Evolutionary conservation across 306 rosid genomes (phyloP), one percentile per base, ranked within the genome.

Genomic region (Prinsepia uniflora): DNA sequence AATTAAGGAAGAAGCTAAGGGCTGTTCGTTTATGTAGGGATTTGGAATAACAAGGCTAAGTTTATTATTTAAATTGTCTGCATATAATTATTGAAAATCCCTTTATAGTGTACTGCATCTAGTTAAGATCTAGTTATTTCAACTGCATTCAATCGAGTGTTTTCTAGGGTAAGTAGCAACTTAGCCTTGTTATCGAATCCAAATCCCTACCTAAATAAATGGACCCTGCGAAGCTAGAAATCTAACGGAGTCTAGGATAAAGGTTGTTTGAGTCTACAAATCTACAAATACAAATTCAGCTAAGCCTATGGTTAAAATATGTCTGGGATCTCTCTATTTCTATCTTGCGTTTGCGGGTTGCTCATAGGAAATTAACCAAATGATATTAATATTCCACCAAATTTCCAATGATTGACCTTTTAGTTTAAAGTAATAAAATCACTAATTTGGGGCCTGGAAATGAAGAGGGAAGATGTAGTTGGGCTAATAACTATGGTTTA

Each of bases 401-500:
- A 45, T 43, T 19, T 30, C 10, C 61, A 30, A 17, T 42, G 17
- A 39, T 56, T 56, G 30, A 30, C 36, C 36, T 30, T 2, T 5
- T 55, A 52, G 41, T 7, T 17, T 54, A 50, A 30, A 67, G n/a
- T 36, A 55, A 53, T 54, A 70, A 55, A 53, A 41, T 55, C 20
- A 43, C 42, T 42, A 11, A 42, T 19, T 14, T 12, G 18, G 50
- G 67, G 39, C 67, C 30, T 11, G 52, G 52, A 43, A 64, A 11
- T 64, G 68, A 52, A 64, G 68, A 20, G n/a, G 68, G 53, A 43
- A 64, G 52, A 19, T 42, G 5, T 64, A 0, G 49, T 64, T 64
- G 52, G 52, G 49, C 30, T 18, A 6, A 59, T 13, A 30, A 59
- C 42, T 58, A 30, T 18, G 58, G 46, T 15, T 15, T 58, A 12